Conservation (phyloP, 2,329 filamentous ascomycete genomes). For the Pseudogymnoascus destructans region DNA sequence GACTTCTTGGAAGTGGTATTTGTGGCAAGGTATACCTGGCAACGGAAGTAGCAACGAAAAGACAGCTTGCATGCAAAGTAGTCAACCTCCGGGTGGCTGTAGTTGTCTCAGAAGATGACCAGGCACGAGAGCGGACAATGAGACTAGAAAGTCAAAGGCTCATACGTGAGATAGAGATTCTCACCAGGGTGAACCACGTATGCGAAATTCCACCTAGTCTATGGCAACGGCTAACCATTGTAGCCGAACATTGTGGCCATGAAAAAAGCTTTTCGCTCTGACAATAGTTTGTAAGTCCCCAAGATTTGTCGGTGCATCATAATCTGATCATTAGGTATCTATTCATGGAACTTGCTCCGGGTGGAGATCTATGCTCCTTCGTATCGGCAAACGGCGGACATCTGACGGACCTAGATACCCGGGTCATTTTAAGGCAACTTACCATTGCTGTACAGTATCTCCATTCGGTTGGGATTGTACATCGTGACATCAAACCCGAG, state of each 20-base stretch:
- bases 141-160: slow-evolving; percentile 27
- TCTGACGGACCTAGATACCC: slow-evolving; percentile 20
- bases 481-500: slow-evolving; percentile 25
- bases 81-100: slow-evolving; percentile 33
- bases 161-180: slow-evolving; percentile 38
- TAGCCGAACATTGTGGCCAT: slow-evolving; percentile 44
- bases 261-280: slow-evolving; percentile 37
- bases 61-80: slow-evolving; percentile 58
- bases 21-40: slow-evolving; percentile 43
- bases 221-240: neutral
- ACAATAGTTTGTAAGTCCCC: slow-evolving; percentile 32
- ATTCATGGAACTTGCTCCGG: slow-evolving; percentile 45
- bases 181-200: slow-evolving; percentile 42
- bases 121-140: neutral
- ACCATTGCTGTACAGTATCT: slow-evolving; percentile 22
- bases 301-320: neutral
- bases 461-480: slow-evolving; percentile 21
- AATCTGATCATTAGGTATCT: slow-evolving; percentile 32
- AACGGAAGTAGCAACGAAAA: slow-evolving; percentile 36
- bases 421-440: slow-evolving; percentile 24
- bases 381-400: slow-evolving; percentile 17
- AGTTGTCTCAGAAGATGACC: neutral
- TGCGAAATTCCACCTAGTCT: slow-evolving; percentile 17
- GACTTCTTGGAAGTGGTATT: slow-evolving; percentile 40
- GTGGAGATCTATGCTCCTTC: slow-evolving; percentile 25